Percentiles rank a stretch among this genome's conserved stretches.
Evolutionary conservation across 306 rosid genomes (phyloP).

Genomic region (Mucuna pruriens): DNA sequence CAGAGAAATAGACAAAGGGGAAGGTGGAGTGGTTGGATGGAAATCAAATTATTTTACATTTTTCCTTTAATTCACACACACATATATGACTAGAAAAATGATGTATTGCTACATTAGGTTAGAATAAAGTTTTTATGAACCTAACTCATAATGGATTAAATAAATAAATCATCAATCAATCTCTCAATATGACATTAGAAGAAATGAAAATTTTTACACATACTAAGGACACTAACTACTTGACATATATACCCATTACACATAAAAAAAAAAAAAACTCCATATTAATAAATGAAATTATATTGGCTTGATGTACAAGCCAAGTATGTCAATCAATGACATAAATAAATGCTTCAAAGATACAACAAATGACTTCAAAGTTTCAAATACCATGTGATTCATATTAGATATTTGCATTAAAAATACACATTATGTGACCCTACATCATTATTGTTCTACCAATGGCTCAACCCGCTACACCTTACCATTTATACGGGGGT

Average conservation of each 20-base stretch:
- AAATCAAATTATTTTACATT: no score
- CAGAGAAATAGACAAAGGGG: no score
- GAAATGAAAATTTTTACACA: neutral
- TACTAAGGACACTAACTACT: neutral
- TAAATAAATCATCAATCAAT: neutral
- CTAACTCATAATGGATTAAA: neutral
- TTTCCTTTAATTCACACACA: no score
- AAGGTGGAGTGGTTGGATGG: no score
- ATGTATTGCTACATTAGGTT: no score
- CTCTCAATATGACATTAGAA: neutral
- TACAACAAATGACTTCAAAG: conserved; percentile 50
- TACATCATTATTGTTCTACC: conserved; percentile 41
- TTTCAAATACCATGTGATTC: conserved; percentile 18
- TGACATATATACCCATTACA: neutral
- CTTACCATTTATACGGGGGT: conserved; percentile 14
- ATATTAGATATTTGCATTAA: conserved; percentile 4
- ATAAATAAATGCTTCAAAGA: conserved; percentile 50
- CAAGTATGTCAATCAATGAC: conserved; percentile 55
- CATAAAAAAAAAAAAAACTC: neutral
- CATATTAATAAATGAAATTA: conserved; percentile 51
- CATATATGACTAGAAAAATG: no score
- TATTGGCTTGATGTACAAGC: conserved; percentile 68
- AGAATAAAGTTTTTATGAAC: no score
- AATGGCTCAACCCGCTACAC: conserved; percentile 40
- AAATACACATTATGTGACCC: conserved; percentile 41